Base-by-base conservation (phyloP, 139 green algal genomes). In the Chlorella vulgaris region DNA sequence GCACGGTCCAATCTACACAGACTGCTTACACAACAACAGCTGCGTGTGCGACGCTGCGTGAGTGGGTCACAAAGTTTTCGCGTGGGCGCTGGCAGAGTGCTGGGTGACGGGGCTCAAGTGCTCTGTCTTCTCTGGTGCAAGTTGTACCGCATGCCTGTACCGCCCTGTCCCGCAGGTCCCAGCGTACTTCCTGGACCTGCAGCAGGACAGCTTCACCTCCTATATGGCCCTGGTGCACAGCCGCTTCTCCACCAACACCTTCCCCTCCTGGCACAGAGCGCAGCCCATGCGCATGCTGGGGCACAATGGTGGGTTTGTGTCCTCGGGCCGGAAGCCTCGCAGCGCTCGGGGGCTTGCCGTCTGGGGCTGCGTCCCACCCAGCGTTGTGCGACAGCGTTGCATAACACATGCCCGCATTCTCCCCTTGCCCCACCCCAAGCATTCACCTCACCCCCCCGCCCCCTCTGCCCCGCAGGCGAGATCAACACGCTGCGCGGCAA, bases 191-290 rank as follows among this genome's bases (percentile, higher is more conserved):
- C 82, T 82, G 21, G 95, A 98, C 88, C 88, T 99, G 63, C 88
- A 92, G 78, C 36, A 81, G 65, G 80, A 90, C 58, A 71, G 88
- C 58, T 99, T 98, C 89, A 89, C 86, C 38, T 89, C 88, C 39
- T 98, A 96, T 89, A 94, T 98, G 94, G 92, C 93, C 29, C 85
- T 99, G 33, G 93, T 99, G 61, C 96, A 99, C 91, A 94, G 86
- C 3, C 94, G 96, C 81, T 99, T 99, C 90, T 97, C 91, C 71
- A 99, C 96, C 81, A 99, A 99, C 91, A 99, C 96, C 40, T 98
- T 99, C 82, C 96, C 96, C 65, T 92, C 81, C 53, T 99, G 96
- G 96, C 89, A 94, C 63, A 87, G 96, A 40, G 93, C 96, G 2
- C 96, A 99, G 88, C 96, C 96, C 26, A 97, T 99, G 93, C 91